phyloP scores from a whole-genome alignment of 1,139 yeast genomes.

The Pichia kudriavzevii region DNA sequence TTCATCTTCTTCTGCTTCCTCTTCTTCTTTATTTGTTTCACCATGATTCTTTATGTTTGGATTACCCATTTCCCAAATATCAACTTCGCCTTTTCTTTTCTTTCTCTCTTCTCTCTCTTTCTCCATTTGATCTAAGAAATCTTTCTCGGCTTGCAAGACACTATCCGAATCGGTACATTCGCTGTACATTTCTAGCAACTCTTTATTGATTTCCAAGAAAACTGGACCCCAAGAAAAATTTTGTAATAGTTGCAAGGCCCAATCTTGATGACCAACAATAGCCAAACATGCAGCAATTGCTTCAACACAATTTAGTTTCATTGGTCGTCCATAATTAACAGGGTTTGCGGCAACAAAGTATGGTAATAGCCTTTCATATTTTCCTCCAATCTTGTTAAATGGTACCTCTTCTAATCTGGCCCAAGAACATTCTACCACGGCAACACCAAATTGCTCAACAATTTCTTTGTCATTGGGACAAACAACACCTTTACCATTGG shows the following conservation, averaged over 20 bases:
- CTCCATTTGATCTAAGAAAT: conserved; percentile 65
- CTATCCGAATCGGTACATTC: conserved; percentile 76
- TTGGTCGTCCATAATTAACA: conserved; percentile 93
- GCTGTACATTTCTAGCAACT: conserved; percentile 65
- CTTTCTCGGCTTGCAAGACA: conserved; percentile 64
- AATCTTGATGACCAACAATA: conserved; percentile 82
- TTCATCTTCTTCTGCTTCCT: conserved; percentile 26
- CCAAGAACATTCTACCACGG: conserved; percentile 99
- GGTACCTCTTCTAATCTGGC: conserved; percentile 96
- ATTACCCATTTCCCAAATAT: conserved; percentile 75
- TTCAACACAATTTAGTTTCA: conserved; percentile 94
- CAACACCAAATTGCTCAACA: conserved; percentile 79
- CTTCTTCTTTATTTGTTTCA: conserved; percentile 23
- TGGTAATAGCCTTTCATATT: conserved; percentile 78
- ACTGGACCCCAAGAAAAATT: conserved; percentile 92
- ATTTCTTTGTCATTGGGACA: conserved; percentile 80
- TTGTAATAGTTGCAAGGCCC: conserved; percentile 72
- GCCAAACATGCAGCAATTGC: conserved; percentile 97
- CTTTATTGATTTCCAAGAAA: conserved; percentile 75
- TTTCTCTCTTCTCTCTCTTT: conserved; percentile 62
- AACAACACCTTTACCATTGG: conserved; percentile 85
- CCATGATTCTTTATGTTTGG: conserved; percentile 41
- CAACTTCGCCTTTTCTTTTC: conserved; percentile 42
- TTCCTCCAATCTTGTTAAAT: conserved; percentile 85
- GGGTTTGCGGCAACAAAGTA: conserved; percentile 95